Base-by-base conservation (phyloP, 441 rosid species). In the Mallotus repandus region DNA sequence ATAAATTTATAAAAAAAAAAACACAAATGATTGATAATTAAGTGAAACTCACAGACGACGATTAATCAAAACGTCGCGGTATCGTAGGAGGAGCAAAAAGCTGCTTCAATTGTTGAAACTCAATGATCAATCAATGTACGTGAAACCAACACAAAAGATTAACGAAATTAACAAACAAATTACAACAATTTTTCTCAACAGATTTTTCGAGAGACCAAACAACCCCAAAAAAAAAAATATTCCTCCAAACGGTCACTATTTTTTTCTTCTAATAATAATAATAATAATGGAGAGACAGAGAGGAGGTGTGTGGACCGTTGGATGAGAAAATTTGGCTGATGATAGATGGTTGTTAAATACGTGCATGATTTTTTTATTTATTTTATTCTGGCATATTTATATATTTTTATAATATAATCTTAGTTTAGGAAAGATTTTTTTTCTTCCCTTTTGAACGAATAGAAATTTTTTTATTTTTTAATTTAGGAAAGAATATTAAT, bases 181-280 rank as follows among this genome's bases (percentile, higher is more conserved):
- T 29, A 29, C 0, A 38, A 38, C 41, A 4, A 38, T 38, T 4
- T 38, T 38, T 38, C 5, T 38, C 5, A 49, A 49, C 52, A 49
- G 52, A 49, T 49, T 10, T 49, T 11, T 49, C 4, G 15, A 13
- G 4, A 3, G 7, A 38, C 41, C 41, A 38, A 38, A 38, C 32
- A 29, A 29, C 32, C 5, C 41, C n/a, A 35, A 45, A 7, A 45
- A 45, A 45, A 45, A 7, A 45, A 7, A 45, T 45, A 2, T 70
- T 78, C 77, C 74, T 53, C 70, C 43, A 78, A 80, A 78, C 71
- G 70, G 76, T 32, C 60, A 7, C 56, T 70, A n/a, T 22, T 35
- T n/a, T 45, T 14, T 0, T 35, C 10, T 53, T 45, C 7, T 7
- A 38, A 38, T 38, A 38, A 38, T 38, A 35, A 35, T 35, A 3